These are phyloP conservation scores for Curvularia sp. DNA, from an alignment of 2,329 filamentous ascomycete species.

Conservation along the genomic window DNA sequence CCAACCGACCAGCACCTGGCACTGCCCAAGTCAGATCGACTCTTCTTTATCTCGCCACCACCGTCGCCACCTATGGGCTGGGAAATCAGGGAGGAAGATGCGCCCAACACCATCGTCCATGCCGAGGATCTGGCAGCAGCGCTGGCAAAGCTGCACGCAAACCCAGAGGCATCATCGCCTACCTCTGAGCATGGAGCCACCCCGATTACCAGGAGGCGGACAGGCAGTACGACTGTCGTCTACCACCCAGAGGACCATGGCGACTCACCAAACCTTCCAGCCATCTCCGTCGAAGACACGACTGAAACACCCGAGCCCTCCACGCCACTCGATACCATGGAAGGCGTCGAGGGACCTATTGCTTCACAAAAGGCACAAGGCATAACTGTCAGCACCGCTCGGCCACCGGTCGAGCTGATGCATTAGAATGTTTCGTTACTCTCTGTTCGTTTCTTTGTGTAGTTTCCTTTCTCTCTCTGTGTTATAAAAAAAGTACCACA, in stretches of 20 bases:
- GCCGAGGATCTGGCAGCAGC: slow-evolving; percentile 66
- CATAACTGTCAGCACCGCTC: slow-evolving; percentile 42
- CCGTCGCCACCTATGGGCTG: slow-evolving; percentile 70
- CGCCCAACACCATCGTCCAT: slow-evolving; percentile 70
- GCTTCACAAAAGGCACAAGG: slow-evolving; percentile 45
- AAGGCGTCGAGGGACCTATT: slow-evolving; percentile 47
- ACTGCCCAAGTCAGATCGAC: slow-evolving; percentile 63
- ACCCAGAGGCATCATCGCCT: slow-evolving; percentile 34
- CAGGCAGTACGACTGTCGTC: slow-evolving; percentile 66
- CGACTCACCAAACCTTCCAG: slow-evolving; percentile 64
- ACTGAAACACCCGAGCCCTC: slow-evolving; percentile 56
- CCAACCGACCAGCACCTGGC: slow-evolving; percentile 50
- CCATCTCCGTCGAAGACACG: slow-evolving; percentile 69
- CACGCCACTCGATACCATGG: slow-evolving; percentile 56
- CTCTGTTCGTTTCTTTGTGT: not conserved
- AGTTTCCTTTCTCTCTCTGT: slow-evolving; percentile 17
- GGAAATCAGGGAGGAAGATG: slow-evolving; percentile 68
- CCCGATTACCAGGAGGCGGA: slow-evolving; percentile 42
- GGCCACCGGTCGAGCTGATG: slow-evolving; percentile 53
- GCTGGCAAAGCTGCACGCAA: slow-evolving; percentile 60
- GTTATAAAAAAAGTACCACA: slow-evolving; percentile 30
- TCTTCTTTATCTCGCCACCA: slow-evolving; percentile 72
- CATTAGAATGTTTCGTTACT: slow-evolving; percentile 19
- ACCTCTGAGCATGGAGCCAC: slow-evolving; percentile 32
- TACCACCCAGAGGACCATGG: slow-evolving; percentile 69